Evolutionary conservation across 257 asterid genomes (phyloP), one percentile per base, ranked within the genome.

Genomic region (Plectranthus barbatus): DNA sequence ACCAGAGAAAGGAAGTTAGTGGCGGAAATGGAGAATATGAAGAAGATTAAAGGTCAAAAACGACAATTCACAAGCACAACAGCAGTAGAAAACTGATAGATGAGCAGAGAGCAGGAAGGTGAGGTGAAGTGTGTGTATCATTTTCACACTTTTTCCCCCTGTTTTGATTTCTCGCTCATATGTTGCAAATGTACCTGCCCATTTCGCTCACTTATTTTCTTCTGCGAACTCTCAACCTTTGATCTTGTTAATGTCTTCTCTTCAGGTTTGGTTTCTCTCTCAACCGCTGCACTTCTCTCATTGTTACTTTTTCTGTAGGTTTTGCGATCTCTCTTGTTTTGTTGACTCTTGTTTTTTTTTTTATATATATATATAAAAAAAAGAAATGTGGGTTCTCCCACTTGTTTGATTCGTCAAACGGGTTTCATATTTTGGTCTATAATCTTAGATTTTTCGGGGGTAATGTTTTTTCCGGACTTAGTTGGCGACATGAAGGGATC

Each of bases 71-170:
- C 6, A 26, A n/a, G n/a, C 17, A 2, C 1, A 39, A 57, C 74
- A 58, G 67, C 74, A 66, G 75, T 76, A 72, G 81, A 70, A 71
- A 76, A 79, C 72, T 76, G 75, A 72, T 68, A 24, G 62, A 65
- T 9, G 72, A 72, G 74, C 74, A 72, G 76, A 75, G 60, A 72
- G 67, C 67, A 72, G 77, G 81, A 63, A 73, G 84, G 81, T 73
- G 81, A 73, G 84, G 81, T 73, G 81, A 75, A 79, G 81, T 72
- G 84, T 72, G 81, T 72, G 74, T 75, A 59, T 76, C 81, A 66
- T 75, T 76, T 73, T 70, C 79, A 39, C 71, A 65, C 59, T 72
- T 59, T 62, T 60, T 42, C 36, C n/a, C n/a, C n/a, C n/a, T n/a
- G n/a, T n/a, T n/a, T n/a, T n/a, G 34, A 24, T 56, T 36, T 56